These are phyloP conservation scores for Peterozyma toletana DNA, from an alignment of 805 yeast species.

Conservation along the genomic window DNA sequence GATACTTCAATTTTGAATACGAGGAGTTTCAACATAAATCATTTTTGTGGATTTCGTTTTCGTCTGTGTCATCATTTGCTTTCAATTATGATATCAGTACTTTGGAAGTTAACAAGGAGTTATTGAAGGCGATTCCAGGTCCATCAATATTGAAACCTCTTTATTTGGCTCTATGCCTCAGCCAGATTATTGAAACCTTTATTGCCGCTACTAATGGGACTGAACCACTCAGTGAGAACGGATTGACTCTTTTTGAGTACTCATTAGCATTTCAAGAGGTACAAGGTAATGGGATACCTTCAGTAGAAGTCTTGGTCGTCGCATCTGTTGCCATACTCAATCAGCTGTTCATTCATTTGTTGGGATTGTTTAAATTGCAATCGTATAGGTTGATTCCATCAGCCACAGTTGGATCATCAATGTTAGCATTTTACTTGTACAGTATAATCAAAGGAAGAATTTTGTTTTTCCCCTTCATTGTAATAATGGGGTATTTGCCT, in stretches of 20 bases:
- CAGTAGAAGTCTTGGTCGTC: constrained; percentile 42
- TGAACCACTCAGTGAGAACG: constrained; percentile 54
- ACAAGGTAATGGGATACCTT: constrained; percentile 41
- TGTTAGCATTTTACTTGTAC: constrained; percentile 39
- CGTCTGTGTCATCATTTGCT: constrained; percentile 12
- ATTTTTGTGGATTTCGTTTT: constrained; percentile 21
- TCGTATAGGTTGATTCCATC: constrained; percentile 59
- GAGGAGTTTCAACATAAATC: constrained; percentile 13
- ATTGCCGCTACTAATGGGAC: constrained; percentile 49
- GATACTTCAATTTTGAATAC: constrained; percentile 17
- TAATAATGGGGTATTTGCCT: constrained; percentile 57
- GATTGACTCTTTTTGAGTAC: constrained; percentile 68
- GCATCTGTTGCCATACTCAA: constrained; percentile 50
- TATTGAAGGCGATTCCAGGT: constrained; percentile 33
- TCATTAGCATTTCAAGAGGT: constrained; percentile 73
- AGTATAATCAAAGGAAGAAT: constrained; percentile 33
- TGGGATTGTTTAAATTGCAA: constrained; percentile 48
- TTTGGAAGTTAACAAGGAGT: constrained; percentile 18
- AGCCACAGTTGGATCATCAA: constrained; percentile 45
- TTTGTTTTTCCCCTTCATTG: constrained; percentile 44
- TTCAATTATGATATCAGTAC: background rate
- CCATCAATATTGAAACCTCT: constrained; percentile 50
- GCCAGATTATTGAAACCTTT: constrained; percentile 62
- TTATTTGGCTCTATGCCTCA: constrained; percentile 49
- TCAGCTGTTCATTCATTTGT: constrained; percentile 55